Conservation (phyloP, 768 basidiomycete genomes). For the Cantharellus cinnabarinus region DNA sequence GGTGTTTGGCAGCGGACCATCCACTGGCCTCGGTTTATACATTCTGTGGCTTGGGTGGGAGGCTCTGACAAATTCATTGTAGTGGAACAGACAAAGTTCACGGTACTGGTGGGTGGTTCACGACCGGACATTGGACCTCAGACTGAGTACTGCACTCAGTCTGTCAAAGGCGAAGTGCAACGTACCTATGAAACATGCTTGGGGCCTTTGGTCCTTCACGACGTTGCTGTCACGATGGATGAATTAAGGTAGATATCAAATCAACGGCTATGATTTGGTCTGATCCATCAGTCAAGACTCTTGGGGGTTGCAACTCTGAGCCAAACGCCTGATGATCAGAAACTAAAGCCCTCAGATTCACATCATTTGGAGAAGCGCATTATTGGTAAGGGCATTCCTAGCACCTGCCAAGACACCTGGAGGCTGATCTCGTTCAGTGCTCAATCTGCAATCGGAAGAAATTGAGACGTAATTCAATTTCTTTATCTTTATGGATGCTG, state of each 20-base stretch:
- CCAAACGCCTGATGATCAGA: conserved; percentile 36
- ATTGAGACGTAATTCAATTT: conserved; percentile 30
- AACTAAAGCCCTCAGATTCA: conserved; percentile 37
- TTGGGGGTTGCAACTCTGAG: conserved; percentile 48
- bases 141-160: conserved; percentile 17
- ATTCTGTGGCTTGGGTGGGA: conserved; percentile 50
- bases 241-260: conserved; percentile 18
- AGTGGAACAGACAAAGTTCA: conserved; percentile 40
- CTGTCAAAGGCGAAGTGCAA: conserved; percentile 38
- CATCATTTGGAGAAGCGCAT: conserved; percentile 43
- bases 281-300: conserved; percentile 13
- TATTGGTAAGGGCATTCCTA: conserved; percentile 27
- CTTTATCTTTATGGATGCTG: not conserved
- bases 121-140: not conserved
- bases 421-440: conserved; percentile 23
- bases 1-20: conserved; percentile 51
- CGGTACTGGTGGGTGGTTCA: conserved; percentile 1
- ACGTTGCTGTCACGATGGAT: conserved; percentile 50
- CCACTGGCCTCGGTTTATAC: conserved; percentile 31
- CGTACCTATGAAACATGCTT: conserved; percentile 30
- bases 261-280: too few species aligned
- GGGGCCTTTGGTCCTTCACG: conserved; percentile 41
- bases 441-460: conserved; percentile 41
- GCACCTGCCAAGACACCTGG: not conserved
- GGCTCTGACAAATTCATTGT: conserved; percentile 46